Evolutionary conservation across 495 filamentous ascomycete genomes (phyloP).

Genomic region (Penicillium cosmopolitanum): DNA sequence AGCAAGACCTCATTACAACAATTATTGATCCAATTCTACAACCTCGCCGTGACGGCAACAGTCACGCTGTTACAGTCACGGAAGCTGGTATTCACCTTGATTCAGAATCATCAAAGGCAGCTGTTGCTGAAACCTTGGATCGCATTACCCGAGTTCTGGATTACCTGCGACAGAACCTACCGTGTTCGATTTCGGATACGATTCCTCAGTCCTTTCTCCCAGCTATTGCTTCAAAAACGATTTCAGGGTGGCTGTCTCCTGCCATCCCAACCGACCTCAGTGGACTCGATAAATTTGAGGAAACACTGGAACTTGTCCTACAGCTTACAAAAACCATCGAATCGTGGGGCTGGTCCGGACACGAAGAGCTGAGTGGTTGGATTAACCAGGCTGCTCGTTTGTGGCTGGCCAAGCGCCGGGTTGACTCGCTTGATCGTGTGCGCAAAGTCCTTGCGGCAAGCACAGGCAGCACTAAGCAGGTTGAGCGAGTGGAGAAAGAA

Average conservation of each 20-base stretch:
- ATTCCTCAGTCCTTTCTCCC: slow-evolving; percentile 72
- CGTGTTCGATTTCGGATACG: slow-evolving; percentile 59
- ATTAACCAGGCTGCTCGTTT: slow-evolving; percentile 73
- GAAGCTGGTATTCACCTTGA: slow-evolving; percentile 38
- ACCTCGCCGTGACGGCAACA: slow-evolving; percentile 28
- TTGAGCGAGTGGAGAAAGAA: slow-evolving; percentile 85
- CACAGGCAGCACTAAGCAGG: slow-evolving; percentile 62
- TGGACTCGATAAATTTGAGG: slow-evolving; percentile 70
- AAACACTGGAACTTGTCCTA: slow-evolving; percentile 59
- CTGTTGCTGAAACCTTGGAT: slow-evolving; percentile 37
- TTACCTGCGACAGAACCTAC: slow-evolving; percentile 68
- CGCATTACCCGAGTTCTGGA: slow-evolving; percentile 63
- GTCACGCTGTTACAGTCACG: slow-evolving; percentile 33
- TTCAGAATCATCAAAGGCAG: slow-evolving; percentile 27
- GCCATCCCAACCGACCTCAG: slow-evolving; percentile 73
- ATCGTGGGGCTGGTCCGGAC: slow-evolving; percentile 65
- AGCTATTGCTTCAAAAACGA: slow-evolving; percentile 64
- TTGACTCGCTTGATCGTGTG: slow-evolving; percentile 72
- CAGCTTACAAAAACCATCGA: slow-evolving; percentile 67
- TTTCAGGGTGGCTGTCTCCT: slow-evolving; percentile 72
- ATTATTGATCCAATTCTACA: slow-evolving; percentile 43
- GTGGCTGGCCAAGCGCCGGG: slow-evolving; percentile 85
- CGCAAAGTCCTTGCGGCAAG: slow-evolving; percentile 68
- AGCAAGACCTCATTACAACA: slow-evolving; percentile 34
- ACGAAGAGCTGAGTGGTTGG: slow-evolving; percentile 77